Base-by-base conservation (phyloP, 192 early-diverging fungal species). In the Linnemannia exigua region DNA sequence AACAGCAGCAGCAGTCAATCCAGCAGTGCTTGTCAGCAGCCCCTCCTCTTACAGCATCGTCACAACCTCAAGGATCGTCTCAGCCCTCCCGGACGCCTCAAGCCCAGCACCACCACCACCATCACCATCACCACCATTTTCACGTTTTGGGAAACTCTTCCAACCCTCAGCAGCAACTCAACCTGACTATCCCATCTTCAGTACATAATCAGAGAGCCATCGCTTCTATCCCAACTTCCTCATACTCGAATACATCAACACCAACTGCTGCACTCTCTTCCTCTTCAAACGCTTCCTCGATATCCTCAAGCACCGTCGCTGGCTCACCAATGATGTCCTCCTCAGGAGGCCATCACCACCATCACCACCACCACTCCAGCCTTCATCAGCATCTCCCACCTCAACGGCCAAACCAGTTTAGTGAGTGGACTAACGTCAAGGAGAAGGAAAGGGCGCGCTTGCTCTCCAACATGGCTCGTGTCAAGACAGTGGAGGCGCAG, bases 401-500 rank as follows among this genome's bases (percentile, higher is more conserved):
- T 31, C 77, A 51, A 48, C 83, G 73, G 1, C 51, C 77, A 1
- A 74, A 41, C 17, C 83, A 85, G 31, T 76, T 79, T 52, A 79
- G 77, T 20, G 83, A 85, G 28, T 85, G 83, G 83, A 79, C 74
- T 0, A 76, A 37, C 22, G 83, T 85, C 77, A 85, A 85, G 37
- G 77, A 85, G 38, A 67, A 48, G 14, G 83, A 85, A 33, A 73
- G 83, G 15, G 83, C 83, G 1, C 72, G 83, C n/a, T 58, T 85
- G 2, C 46, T 85, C 0, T 69, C 83, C 44, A 79, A 85, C 31
- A 54, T 85, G 73, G 83, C 83, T 14, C 72, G 83, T 22, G 77
- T 85, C 6, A 85, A 85, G 48, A 76, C 73, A 12, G 83, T 85
- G 8, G 83, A 85, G 28, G 83, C 83, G 19, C 83, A 85, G n/a